phyloP scores from a whole-genome alignment of 139 green algal genomes.

The Nannochloris sp. region DNA sequence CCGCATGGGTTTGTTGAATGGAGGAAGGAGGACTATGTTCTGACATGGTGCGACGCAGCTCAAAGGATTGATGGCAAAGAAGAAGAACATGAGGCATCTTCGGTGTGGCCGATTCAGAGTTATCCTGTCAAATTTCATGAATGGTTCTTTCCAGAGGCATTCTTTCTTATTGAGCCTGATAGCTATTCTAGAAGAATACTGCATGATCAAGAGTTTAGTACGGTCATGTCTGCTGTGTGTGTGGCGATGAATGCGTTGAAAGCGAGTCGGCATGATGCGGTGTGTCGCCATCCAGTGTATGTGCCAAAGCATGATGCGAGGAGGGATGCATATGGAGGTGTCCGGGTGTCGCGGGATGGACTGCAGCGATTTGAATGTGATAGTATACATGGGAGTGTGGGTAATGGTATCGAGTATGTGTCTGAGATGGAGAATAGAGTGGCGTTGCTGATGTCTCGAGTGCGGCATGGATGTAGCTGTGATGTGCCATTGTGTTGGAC shows the following conservation, averaged over 20 bases:
- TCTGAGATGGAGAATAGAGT: too few relatives aligned
- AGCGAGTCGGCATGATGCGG: constrained; percentile 18
- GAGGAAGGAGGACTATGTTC: too few relatives aligned
- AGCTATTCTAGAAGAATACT: constrained; percentile 61
- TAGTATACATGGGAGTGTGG: background rate
- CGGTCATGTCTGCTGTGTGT: constrained; percentile 42
- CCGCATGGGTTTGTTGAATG: too few relatives aligned
- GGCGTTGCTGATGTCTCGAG: too few relatives aligned
- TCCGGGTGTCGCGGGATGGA: constrained; percentile 9
- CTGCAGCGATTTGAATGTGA: background rate
- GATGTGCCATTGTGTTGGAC: background rate
- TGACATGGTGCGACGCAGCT: too few relatives aligned
- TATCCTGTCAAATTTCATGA: constrained; percentile 52
- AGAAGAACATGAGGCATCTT: too few relatives aligned
- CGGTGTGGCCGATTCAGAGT: constrained; percentile 1
- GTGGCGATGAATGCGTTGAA: constrained; percentile 35
- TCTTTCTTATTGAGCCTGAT: constrained; percentile 51
- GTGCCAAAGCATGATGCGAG: constrained; percentile 66
- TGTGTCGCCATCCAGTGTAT: constrained; percentile 25
- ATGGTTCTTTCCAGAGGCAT: constrained; percentile 58
- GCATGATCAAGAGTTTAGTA: constrained; percentile 44
- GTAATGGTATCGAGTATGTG: background rate
- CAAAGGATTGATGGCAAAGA: too few relatives aligned
- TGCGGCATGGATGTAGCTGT: too few relatives aligned
- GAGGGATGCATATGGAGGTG: constrained; percentile 59